phyloP scores from a whole-genome alignment of 352 stramenopile species.

The Paralagenidium karlingii region DNA sequence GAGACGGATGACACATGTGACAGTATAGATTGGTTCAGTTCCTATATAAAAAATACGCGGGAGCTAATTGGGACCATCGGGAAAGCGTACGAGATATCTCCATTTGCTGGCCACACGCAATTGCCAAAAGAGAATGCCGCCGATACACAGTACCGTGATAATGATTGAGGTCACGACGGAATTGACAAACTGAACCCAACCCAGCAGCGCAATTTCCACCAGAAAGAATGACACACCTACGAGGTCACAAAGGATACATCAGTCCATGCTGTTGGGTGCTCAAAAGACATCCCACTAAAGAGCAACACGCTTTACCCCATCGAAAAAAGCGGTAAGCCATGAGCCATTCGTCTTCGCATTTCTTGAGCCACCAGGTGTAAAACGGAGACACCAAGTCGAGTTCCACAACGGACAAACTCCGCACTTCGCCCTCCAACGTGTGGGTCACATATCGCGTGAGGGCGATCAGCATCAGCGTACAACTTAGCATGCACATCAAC shows the following conservation, averaged over 20 bases:
- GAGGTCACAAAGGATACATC: slow-evolving; percentile 1
- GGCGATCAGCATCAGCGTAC: slow-evolving; percentile 52
- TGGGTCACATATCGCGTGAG: slow-evolving; percentile 68
- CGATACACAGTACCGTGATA: slow-evolving; percentile 35
- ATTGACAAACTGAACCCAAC: slow-evolving; percentile 45
- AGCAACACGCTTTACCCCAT: neutral
- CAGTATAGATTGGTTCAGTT: no score
- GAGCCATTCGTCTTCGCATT: slow-evolving; percentile 65
- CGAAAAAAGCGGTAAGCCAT: slow-evolving; percentile 56
- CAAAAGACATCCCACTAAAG: neutral
- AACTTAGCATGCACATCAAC: slow-evolving; percentile 58
- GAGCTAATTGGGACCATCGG: no score
- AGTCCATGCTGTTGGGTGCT: neutral
- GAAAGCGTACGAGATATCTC: slow-evolving; percentile 50
- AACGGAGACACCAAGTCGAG: slow-evolving; percentile 63
- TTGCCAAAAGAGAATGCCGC: slow-evolving; percentile 49
- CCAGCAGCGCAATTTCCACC: slow-evolving; percentile 31
- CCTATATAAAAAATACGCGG: no score
- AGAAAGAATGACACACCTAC: slow-evolving; percentile 47
- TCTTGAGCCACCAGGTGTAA: slow-evolving; percentile 44
- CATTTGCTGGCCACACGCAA: slow-evolving; percentile 52
- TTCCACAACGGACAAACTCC: slow-evolving; percentile 25
- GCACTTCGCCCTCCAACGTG: slow-evolving; percentile 60
- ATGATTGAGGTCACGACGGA: slow-evolving; percentile 19
- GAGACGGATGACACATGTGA: no score